Evolutionary conservation across 495 filamentous ascomycete species (phyloP).

Genomic region (Podospora fimiseda): DNA sequence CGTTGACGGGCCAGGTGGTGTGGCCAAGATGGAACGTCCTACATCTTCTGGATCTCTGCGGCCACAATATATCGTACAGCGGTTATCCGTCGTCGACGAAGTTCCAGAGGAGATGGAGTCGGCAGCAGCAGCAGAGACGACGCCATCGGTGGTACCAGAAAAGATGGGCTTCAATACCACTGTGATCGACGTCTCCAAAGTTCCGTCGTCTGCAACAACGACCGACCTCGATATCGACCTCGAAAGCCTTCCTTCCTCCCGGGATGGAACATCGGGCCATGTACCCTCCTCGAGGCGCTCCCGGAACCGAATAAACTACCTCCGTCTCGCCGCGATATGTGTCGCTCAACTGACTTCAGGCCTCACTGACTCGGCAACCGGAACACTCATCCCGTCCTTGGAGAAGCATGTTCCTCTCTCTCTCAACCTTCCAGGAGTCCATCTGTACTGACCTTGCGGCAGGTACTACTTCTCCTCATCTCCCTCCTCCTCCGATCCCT

Average conservation of each 20-base stretch:
- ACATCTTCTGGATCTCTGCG: no score
- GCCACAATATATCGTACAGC: no score
- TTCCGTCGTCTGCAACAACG: not conserved
- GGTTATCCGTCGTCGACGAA: no score
- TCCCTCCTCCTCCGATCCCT: not conserved
- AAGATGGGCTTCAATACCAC: not conserved
- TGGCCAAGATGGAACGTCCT: no score
- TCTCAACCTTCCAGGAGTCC: conserved; percentile 1
- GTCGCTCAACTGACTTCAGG: conserved; percentile 46
- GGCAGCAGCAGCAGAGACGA: not conserved
- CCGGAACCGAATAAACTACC: conserved; percentile 31
- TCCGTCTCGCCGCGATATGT: conserved; percentile 40
- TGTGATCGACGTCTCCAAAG: not conserved
- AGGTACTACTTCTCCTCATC: not conserved
- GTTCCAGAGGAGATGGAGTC: not conserved
- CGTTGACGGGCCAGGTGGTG: no score
- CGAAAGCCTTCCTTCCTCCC: not conserved
- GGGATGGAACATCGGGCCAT: conserved; percentile 27
- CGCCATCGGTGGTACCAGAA: not conserved
- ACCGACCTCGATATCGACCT: not conserved
- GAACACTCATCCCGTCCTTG: conserved; percentile 70
- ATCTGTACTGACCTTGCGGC: no score
- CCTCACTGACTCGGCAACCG: conserved; percentile 58
- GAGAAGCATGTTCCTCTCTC: conserved; percentile 33
- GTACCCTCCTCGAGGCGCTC: conserved; percentile 41